Evolutionary conservation across 768 basidiomycete genomes (phyloP), one percentile per base, ranked within the genome.

Genomic region (Boletus vinaceobasis): DNA sequence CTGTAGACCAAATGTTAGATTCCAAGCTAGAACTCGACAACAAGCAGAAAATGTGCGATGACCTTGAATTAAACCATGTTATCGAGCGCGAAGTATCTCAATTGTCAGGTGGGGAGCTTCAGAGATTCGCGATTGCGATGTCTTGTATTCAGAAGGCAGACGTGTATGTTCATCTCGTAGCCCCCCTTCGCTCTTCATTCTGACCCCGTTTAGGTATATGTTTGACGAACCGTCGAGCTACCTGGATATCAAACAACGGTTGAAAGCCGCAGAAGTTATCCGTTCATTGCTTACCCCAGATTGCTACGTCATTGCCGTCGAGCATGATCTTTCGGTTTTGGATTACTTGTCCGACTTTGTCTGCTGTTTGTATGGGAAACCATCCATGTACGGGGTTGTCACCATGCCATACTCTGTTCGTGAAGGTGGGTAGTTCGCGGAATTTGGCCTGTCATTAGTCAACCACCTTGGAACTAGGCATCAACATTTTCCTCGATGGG

Each of bases 171-270:
- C 43, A 23, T 52, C 26, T 23, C 55, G 8, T 43, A 31, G 31
- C 31, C 31, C 21, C 0, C 14, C 19, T 48, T 33, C 4, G 21
- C 7, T 36, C 17, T 19, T 11, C 43, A 45, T 50, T 23, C 56
- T 61, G 43, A 49, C 60, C 8, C 19, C 54, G 33, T 23, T 51
- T 68, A 93, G 91, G 36, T 97, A 97, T 78, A 98, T 98, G 94
- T 98, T 98, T 67, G 94, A 98, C 76, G 97, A 98, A 69, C 97
- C 97, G 15, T 98, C 96, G 32, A 93, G 90, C 78, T 99, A 98
- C 70, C 82, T 99, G 61, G 97, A 99, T 77, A 83, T 98, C 74
- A 91, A 84, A 73, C 97, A 99, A 71, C 90, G 97, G 66, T 74
- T 99, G 61, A 89, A 85, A 66, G 97, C 97, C 15, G 97, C 97